Conservation (phyloP, 805 yeast genomes). For the Deakozyma indianensis region DNA sequence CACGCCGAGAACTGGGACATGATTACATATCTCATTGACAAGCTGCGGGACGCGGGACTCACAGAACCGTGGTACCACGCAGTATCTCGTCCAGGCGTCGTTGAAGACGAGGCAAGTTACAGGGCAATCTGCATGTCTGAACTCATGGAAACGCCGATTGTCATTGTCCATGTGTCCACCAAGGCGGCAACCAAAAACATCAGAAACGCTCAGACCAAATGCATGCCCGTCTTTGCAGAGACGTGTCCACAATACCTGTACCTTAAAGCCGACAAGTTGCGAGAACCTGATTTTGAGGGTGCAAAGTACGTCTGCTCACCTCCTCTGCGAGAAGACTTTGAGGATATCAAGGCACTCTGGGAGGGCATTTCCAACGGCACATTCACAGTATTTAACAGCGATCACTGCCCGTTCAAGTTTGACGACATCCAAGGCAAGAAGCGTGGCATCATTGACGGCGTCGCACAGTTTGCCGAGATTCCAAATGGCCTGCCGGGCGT, state of each 20-base stretch:
- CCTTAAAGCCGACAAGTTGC: constrained; percentile 7
- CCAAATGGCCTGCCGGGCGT: constrained; percentile 39
- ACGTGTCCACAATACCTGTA: constrained; percentile 31
- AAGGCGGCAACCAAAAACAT: constrained; percentile 25
- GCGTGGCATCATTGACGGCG: constrained; percentile 25
- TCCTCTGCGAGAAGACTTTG: constrained; percentile 28
- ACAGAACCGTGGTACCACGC: constrained; percentile 27
- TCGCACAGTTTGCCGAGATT: constrained; percentile 28
- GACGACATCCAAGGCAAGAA: constrained; percentile 30
- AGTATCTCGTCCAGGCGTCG: constrained; percentile 25
- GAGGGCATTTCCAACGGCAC: constrained; percentile 32
- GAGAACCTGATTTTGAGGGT: constrained; percentile 27
- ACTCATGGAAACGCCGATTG: constrained; percentile 26
- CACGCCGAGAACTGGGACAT: constrained; percentile 33
- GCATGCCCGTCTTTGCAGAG: constrained; percentile 27
- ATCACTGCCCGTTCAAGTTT: constrained; percentile 33
- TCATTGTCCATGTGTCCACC: constrained; percentile 30
- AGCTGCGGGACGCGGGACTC: constrained; percentile 15
- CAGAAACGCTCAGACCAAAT: constrained; percentile 22
- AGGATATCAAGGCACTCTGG: constrained; percentile 32
- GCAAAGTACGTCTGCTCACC: constrained; percentile 39
- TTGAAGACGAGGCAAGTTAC: constrained; percentile 31
- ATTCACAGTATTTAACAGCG: constrained; percentile 31
- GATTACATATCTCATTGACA: constrained; percentile 23
- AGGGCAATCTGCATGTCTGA: constrained; percentile 27